These are phyloP conservation scores for Cetradonia linearis DNA, from an alignment of 495 filamentous ascomycete genomes.

Conservation along the genomic window DNA sequence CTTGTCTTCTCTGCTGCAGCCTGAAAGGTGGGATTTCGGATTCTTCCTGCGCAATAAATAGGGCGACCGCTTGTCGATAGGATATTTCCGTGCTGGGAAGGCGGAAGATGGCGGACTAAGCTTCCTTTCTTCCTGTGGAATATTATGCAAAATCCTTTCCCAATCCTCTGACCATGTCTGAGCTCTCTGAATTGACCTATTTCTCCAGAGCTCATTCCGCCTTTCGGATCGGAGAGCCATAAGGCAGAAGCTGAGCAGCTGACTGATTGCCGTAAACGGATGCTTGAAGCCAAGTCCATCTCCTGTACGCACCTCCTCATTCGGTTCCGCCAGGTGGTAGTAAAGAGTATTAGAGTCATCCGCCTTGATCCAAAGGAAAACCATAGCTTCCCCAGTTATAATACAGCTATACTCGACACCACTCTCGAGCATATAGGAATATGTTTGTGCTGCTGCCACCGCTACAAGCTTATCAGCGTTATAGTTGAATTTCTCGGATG, in stretches of 20 bases:
- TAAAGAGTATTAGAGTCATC: conserved; percentile 1
- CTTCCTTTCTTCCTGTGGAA: neutral
- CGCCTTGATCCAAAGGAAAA: neutral
- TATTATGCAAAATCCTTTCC: neutral
- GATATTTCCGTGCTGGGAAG: neutral
- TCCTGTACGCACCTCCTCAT: neutral
- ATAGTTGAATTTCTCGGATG: conserved; percentile 18
- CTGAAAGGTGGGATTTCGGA: neutral
- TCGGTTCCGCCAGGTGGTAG: conserved; percentile 2
- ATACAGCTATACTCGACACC: conserved; percentile 24
- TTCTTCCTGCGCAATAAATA: neutral
- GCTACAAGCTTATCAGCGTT: conserved; percentile 22
- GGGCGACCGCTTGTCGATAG: neutral
- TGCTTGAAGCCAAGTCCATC: neutral
- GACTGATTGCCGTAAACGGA: neutral
- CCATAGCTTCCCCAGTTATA: conserved; percentile 19
- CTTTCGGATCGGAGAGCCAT: neutral
- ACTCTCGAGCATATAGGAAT: conserved; percentile 25
- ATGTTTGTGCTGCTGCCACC: conserved; percentile 25
- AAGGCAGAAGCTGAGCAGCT: neutral
- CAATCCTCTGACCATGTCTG: neutral
- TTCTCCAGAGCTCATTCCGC: neutral
- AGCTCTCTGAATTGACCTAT: neutral
- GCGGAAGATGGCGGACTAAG: neutral
- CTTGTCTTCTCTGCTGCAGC: neutral